Conservation (phyloP, 78 protist genomes). For the Dictyostelium purpureum region DNA sequence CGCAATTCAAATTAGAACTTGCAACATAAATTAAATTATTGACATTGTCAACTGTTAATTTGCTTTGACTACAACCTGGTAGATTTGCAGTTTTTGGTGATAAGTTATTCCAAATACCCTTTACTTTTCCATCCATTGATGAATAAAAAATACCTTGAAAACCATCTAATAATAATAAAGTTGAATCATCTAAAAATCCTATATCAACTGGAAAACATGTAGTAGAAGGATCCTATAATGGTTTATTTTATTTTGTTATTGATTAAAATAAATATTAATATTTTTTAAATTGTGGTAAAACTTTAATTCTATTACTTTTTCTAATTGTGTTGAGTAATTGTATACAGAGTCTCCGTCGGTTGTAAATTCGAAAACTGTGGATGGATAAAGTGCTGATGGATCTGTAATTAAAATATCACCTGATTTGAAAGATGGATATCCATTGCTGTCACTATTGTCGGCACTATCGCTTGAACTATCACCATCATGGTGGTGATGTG, state of each 20-base stretch:
- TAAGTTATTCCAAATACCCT: slow-evolving; percentile 35
- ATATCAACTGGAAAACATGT: slow-evolving; percentile 58
- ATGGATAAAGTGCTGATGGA: slow-evolving; percentile 32
- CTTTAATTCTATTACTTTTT: too few species aligned
- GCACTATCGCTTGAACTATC: not conserved
- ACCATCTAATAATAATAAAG: slow-evolving; percentile 38
- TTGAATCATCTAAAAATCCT: slow-evolving; percentile 25
- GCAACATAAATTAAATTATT: slow-evolving; percentile 22
- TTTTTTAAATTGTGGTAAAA: too few species aligned
- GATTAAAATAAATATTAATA: not conserved
- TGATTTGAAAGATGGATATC: not conserved
- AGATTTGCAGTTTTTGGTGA: not conserved
- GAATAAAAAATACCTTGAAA: slow-evolving; percentile 49
- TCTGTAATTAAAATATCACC: slow-evolving; percentile 53
- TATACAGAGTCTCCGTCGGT: slow-evolving; percentile 2
- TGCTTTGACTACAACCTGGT: slow-evolving; percentile 22
- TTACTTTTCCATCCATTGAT: not conserved
- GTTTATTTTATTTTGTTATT: not conserved
- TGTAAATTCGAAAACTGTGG: not conserved
- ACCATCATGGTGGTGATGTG: not conserved
- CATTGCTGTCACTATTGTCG: not conserved
- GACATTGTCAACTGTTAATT: slow-evolving; percentile 25
- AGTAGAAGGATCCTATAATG: not conserved
- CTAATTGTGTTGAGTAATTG: slow-evolving; percentile 33
- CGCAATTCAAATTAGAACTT: slow-evolving; percentile 29